Evolutionary conservation across 2,329 filamentous ascomycete species (phyloP), one percentile per base, ranked within the genome.

Genomic region (Colletotrichum euphorbiae): DNA sequence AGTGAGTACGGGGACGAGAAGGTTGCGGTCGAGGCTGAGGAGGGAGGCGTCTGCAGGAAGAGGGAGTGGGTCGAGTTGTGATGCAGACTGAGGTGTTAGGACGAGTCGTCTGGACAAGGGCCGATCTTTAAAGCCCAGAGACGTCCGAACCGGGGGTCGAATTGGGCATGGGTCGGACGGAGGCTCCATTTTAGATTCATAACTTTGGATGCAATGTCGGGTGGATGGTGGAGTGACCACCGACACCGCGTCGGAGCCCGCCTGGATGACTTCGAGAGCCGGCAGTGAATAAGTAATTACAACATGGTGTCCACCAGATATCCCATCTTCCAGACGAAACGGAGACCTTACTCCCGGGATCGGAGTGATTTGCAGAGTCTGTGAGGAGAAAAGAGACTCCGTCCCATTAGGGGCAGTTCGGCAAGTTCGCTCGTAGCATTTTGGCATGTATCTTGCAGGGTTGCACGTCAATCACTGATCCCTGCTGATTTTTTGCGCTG

Each of bases 81-180:
- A 62, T 62, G 48, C 48, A 48, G 61, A 55, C 65, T 24, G 59
- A 46, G 43, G 15, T 51, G 52, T 42, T 15, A 52, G 40, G 62
- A 46, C 52, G 31, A 54, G 63, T 50, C 51, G 52, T 46, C 31
- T 60, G 54, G 46, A 28, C 61, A 66, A 66, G 61, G 61, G 66
- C 61, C 66, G 66, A 68, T 68, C 66, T 65, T 65, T 40, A 51
- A 68, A 55, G 52, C 38, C 54, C 65, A 65, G 65, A 54, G 46
- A 54, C 43, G 42, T 21, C 17, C 43, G 54, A 45, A 33, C 61
- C 40, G 60, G 64, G 54, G 61, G 3, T 54, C 54, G 46, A 65
- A 65, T 55, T 48, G 66, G 66, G 66, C 28, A 55, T 68, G 61
- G 66, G 9, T 31, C 59, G 21, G 24, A 65, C 40, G 40, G 54